Evolutionary conservation across 2,329 filamentous ascomycete species (phyloP).

Genomic region (Botrytis paeoniae): DNA sequence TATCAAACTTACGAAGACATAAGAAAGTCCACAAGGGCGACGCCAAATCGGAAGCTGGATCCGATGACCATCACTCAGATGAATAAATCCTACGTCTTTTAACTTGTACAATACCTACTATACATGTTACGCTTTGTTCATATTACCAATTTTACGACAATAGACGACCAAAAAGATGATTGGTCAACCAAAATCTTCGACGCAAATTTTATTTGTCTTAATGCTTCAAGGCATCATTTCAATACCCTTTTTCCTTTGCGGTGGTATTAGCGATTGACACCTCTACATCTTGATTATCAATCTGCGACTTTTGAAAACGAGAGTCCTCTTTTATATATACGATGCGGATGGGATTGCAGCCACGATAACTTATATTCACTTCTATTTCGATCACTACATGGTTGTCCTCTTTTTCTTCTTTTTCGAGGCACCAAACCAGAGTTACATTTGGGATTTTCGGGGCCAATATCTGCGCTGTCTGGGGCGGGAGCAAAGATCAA

Average conservation of each 20-base stretch:
- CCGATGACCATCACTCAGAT: conserved; percentile 58
- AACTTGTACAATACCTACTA: conserved; percentile 11
- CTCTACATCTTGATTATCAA: background rate
- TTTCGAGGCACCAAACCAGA: background rate
- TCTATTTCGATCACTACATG: conserved; percentile 9
- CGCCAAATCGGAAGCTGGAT: conserved; percentile 59
- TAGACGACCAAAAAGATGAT: conserved; percentile 9
- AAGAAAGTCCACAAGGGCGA: conserved; percentile 93
- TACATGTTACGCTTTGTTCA: conserved; percentile 5
- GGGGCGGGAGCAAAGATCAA: conserved; percentile 9
- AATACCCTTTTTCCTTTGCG: background rate
- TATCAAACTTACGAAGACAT: conserved; percentile 91
- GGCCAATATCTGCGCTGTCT: background rate
- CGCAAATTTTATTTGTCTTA: background rate
- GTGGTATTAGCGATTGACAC: background rate
- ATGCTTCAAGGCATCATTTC: conserved; percentile 7
- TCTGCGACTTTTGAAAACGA: background rate
- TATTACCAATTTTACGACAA: conserved; percentile 12
- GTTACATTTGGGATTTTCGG: background rate
- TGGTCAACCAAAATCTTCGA: conserved; percentile 3
- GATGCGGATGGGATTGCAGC: background rate
- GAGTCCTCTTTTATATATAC: background rate
- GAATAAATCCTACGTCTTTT: conserved; percentile 34
- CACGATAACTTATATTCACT: background rate
- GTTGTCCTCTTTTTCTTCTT: background rate